phyloP scores from a whole-genome alignment of 306 rosid genomes.

The Prunus armeniaca region DNA sequence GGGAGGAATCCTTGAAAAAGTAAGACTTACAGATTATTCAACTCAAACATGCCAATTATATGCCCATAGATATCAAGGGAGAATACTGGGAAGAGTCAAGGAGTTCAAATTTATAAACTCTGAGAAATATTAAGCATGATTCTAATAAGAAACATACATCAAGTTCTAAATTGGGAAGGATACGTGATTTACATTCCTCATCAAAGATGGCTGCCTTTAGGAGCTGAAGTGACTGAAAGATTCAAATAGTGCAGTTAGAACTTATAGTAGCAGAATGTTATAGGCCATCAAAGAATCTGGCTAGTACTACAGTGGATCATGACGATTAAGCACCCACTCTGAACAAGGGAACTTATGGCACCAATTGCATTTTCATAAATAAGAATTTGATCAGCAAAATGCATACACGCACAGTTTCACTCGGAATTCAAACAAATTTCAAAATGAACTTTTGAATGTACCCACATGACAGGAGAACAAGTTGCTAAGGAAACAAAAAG shows the following conservation, averaged over 20 bases:
- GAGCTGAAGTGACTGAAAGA: slow-evolving; percentile 83
- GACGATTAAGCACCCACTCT: not conserved
- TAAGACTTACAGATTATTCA: slow-evolving; percentile 79
- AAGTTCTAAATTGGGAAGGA: slow-evolving; percentile 49
- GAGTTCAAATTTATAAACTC: slow-evolving; percentile 25
- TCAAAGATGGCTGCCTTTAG: slow-evolving; percentile 77
- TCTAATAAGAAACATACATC: slow-evolving; percentile 21
- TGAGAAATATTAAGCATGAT: slow-evolving; percentile 17
- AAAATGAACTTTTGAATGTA: not conserved
- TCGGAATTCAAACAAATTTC: not conserved
- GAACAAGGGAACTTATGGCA: not conserved
- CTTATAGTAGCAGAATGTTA: not conserved
- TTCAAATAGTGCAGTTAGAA: slow-evolving; percentile 28
- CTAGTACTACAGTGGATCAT: not conserved
- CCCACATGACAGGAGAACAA: not conserved
- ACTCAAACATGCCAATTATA: slow-evolving; percentile 96
- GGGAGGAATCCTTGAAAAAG: slow-evolving; percentile 4
- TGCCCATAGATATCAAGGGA: slow-evolving; percentile 91
- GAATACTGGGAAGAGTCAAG: slow-evolving; percentile 74
- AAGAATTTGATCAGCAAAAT: not conserved
- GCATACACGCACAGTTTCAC: not conserved
- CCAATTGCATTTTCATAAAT: not conserved
- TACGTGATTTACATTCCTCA: slow-evolving; percentile 81
- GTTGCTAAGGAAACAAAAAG: not conserved
- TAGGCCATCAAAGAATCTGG: slow-evolving; percentile 1